These are phyloP conservation scores for Hypocreales sp. DNA, from an alignment of 2,329 filamentous ascomycete genomes.

Conservation along the genomic window DNA sequence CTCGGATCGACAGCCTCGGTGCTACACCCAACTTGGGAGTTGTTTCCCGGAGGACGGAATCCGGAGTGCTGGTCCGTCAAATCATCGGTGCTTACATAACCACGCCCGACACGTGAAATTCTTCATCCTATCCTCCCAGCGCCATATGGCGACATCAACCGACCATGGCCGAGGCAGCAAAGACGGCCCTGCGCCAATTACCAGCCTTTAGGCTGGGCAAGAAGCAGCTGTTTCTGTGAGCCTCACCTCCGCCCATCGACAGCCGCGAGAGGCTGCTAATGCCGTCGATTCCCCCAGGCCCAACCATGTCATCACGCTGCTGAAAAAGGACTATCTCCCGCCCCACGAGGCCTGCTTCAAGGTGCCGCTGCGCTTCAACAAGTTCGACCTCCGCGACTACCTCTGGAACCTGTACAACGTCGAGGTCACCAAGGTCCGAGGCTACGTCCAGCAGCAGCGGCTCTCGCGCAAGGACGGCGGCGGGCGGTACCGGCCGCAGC, in stretches of 20 bases:
- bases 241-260: not conserved
- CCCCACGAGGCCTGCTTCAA: constrained; percentile 78
- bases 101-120: no score
- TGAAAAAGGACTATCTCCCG: constrained; percentile 55
- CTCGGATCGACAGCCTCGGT: no score
- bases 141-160: no score
- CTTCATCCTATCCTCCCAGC: no score
- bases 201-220: constrained; percentile 31
- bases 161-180: constrained; percentile 24
- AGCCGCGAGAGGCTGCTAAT: no score
- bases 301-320: constrained; percentile 63
- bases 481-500: constrained; percentile 43
- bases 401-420: constrained; percentile 76
- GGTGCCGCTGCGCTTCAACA: constrained; percentile 85
- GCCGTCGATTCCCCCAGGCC: constrained; percentile 51
- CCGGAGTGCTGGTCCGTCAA: constrained; percentile 2
- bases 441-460: constrained; percentile 51
- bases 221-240: constrained; percentile 42
- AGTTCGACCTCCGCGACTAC: constrained; percentile 93
- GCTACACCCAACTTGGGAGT: no score
- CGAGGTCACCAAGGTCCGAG: constrained; percentile 56
- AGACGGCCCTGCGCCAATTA: constrained; percentile 19
- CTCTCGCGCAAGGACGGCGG: constrained; percentile 26
- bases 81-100: constrained; percentile 4
- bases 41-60: no score